phyloP scores from a whole-genome alignment of 129 eudicot species.

The Flaveria robusta region DNA sequence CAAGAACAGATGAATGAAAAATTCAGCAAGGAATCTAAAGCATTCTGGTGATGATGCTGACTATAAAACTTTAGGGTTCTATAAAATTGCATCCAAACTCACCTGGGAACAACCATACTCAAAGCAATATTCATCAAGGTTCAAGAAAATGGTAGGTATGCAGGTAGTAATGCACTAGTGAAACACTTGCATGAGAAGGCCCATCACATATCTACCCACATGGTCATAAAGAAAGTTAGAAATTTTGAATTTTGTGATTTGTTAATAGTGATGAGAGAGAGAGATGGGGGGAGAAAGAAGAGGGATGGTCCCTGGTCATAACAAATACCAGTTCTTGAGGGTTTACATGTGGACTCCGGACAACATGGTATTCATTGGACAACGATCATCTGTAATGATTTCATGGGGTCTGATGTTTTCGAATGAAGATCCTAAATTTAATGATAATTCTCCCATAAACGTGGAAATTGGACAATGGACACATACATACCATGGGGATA shows the following conservation, averaged over 20 bases:
- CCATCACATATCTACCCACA: conserved; percentile 10
- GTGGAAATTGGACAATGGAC: conserved; percentile 16
- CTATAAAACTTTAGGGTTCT: conserved; percentile 1
- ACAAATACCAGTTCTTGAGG: conserved; percentile 38
- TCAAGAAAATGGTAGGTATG: conserved; percentile 19
- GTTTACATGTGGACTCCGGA: conserved; percentile 5
- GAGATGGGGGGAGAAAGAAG: conserved; percentile 32
- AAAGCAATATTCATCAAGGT: conserved; percentile 12
- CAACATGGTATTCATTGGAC: background rate
- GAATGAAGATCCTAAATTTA: conserved; percentile 37
- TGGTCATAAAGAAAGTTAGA: conserved; percentile 13
- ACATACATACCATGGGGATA: too few species aligned
- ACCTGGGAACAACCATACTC: conserved; percentile 29
- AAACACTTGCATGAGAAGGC: conserved; percentile 18
- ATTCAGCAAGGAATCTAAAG: background rate
- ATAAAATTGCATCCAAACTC: conserved; percentile 17
- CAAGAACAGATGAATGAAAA: too few species aligned
- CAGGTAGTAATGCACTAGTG: conserved; percentile 20
- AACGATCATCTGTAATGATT: background rate
- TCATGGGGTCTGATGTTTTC: background rate
- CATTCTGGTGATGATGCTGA: background rate
- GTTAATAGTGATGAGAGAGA: conserved; percentile 21
- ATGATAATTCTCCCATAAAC: conserved; percentile 25
- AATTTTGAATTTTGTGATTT: conserved; percentile 18
- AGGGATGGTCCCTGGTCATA: conserved; percentile 30